These are phyloP conservation scores for Exserohilum turcica DNA, from an alignment of 2,329 filamentous ascomycete species.

Conservation along the genomic window DNA sequence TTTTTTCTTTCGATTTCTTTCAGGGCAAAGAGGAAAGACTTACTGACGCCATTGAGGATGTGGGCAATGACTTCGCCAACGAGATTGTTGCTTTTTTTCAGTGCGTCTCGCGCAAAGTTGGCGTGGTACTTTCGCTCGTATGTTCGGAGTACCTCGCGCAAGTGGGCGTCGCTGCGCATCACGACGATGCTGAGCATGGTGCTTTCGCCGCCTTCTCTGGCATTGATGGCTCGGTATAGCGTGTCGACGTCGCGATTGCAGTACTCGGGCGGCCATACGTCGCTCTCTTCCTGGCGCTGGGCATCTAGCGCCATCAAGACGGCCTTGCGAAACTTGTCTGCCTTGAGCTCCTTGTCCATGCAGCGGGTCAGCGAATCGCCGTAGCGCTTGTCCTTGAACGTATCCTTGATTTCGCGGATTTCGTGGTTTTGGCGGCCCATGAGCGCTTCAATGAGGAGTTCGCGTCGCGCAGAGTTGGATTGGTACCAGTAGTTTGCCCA, in stretches of 20 bases:
- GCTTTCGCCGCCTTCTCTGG: slow-evolving; percentile 79
- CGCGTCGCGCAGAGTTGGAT: slow-evolving; percentile 78
- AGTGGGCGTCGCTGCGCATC: slow-evolving; percentile 76
- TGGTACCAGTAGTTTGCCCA: slow-evolving; percentile 99
- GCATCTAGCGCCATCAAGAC: slow-evolving; percentile 84
- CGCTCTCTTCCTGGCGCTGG: slow-evolving; percentile 79
- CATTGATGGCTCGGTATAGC: slow-evolving; percentile 71
- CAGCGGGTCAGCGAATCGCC: slow-evolving; percentile 77
- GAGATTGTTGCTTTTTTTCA: slow-evolving; percentile 87
- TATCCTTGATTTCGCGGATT: slow-evolving; percentile 81
- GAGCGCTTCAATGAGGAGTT: slow-evolving; percentile 88
- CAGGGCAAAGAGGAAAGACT: neutral
- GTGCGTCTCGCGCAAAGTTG: slow-evolving; percentile 87
- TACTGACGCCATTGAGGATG: slow-evolving; percentile 86
- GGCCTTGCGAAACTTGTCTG: slow-evolving; percentile 93
- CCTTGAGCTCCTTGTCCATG: slow-evolving; percentile 90
- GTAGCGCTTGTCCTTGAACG: slow-evolving; percentile 92
- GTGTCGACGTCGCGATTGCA: slow-evolving; percentile 69
- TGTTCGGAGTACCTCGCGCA: slow-evolving; percentile 75
- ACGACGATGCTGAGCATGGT: slow-evolving; percentile 87
- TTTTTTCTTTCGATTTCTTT: neutral
- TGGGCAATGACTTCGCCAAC: slow-evolving; percentile 94
- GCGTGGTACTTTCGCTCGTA: slow-evolving; percentile 75
- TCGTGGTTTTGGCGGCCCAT: slow-evolving; percentile 92
- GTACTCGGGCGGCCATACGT: slow-evolving; percentile 63